These are phyloP conservation scores for Vigna unguiculata DNA, from an alignment of 306 rosid species.

Conservation along the genomic window DNA sequence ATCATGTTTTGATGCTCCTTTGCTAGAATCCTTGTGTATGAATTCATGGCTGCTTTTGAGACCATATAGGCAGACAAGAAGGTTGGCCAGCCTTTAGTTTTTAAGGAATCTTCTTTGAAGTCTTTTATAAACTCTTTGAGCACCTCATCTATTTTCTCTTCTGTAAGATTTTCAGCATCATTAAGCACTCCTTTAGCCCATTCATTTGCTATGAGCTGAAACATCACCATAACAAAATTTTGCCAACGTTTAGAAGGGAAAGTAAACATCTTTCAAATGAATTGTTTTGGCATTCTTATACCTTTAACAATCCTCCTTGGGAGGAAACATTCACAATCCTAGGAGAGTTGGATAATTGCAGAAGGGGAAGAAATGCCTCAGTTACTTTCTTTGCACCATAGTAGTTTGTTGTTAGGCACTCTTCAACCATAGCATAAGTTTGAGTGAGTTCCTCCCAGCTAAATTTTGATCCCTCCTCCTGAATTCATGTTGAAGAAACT, in stretches of 20 bases:
- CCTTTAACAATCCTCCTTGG: slow-evolving; percentile 29
- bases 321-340: slow-evolving; percentile 52
- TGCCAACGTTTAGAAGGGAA: neutral
- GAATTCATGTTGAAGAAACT: slow-evolving; percentile 6
- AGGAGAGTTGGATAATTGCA: slow-evolving; percentile 41
- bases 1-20: slow-evolving; percentile 29
- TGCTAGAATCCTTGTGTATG: slow-evolving; percentile 53
- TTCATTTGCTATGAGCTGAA: slow-evolving; percentile 27
- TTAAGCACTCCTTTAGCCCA: slow-evolving; percentile 48
- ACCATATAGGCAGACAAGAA: neutral
- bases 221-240: slow-evolving; percentile 9
- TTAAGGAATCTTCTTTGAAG: slow-evolving; percentile 37
- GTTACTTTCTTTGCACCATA: slow-evolving; percentile 42
- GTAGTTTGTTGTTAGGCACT: slow-evolving; percentile 44
- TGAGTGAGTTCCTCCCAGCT: slow-evolving; percentile 10
- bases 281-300: slow-evolving; percentile 3
- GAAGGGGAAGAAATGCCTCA: slow-evolving; percentile 48
- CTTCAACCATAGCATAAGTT: slow-evolving; percentile 35
- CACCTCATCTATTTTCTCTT: slow-evolving; percentile 45
- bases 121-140: slow-evolving; percentile 44
- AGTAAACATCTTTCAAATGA: neutral
- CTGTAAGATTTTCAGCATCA: slow-evolving; percentile 46
- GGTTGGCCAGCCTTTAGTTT: slow-evolving; percentile 48
- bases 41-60: slow-evolving; percentile 50
- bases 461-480: slow-evolving; percentile 19